phyloP scores from a whole-genome alignment of 2,329 filamentous ascomycete species.

The Juglanconis juglandina region DNA sequence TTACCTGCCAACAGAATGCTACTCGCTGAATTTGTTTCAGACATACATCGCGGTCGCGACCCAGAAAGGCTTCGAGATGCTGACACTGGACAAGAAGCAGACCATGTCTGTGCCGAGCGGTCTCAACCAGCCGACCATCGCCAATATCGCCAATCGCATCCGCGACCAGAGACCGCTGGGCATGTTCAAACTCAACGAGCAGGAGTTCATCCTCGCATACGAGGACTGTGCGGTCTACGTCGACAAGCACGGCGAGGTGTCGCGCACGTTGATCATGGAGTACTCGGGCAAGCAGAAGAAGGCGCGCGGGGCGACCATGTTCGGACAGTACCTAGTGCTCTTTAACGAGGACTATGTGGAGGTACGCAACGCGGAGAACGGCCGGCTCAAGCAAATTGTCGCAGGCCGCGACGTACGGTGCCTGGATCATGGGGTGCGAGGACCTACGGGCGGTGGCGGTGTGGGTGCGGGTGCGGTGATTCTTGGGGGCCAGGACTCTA shows the following conservation, averaged over 20 bases:
- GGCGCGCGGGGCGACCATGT: slow-evolving; percentile 82
- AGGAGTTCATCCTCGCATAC: slow-evolving; percentile 90
- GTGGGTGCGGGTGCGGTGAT: slow-evolving; percentile 18
- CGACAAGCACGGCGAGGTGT: slow-evolving; percentile 96
- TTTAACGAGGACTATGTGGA: slow-evolving; percentile 98
- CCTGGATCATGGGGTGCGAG: slow-evolving; percentile 76
- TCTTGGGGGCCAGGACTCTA: slow-evolving; percentile 40
- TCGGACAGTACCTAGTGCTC: slow-evolving; percentile 84
- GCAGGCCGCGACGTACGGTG: slow-evolving; percentile 85
- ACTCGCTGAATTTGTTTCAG: slow-evolving; percentile 93
- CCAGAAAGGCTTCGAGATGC: slow-evolving; percentile 87
- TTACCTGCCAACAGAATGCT: slow-evolving; percentile 94
- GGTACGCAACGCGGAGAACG: slow-evolving; percentile 94
- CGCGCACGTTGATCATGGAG: slow-evolving; percentile 92
- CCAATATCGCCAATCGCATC: slow-evolving; percentile 81
- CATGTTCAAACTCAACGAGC: slow-evolving; percentile 93
- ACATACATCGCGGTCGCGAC: slow-evolving; percentile 89
- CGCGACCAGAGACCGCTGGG: slow-evolving; percentile 80
- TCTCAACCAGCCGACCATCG: slow-evolving; percentile 71
- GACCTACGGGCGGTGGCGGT: slow-evolving; percentile 49
- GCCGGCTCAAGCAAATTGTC: slow-evolving; percentile 88
- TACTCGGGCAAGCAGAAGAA: slow-evolving; percentile 85
- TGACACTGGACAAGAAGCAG: slow-evolving; percentile 96
- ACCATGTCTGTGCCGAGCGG: slow-evolving; percentile 85
- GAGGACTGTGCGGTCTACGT: slow-evolving; percentile 96